Percentiles rank a stretch among this genome's conserved stretches.
These are phyloP conservation scores for Metschnikowia orientalis DNA, from an alignment of 805 yeast species.

Conservation along the genomic window DNA sequence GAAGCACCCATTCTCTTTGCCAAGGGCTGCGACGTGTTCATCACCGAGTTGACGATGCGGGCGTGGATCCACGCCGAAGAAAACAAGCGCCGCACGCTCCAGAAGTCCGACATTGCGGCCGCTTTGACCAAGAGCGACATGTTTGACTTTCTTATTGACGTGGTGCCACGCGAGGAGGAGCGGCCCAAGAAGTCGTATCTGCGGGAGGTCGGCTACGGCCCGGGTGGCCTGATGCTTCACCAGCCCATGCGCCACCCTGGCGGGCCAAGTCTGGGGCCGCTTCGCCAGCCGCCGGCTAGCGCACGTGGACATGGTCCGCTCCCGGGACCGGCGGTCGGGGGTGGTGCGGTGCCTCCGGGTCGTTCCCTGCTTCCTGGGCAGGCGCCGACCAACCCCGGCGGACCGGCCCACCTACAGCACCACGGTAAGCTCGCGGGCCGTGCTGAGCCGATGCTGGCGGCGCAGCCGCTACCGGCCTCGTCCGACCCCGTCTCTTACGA, in stretches of 20 bases:
- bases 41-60: slow-evolving; percentile 95
- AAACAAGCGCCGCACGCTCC: slow-evolving; percentile 89
- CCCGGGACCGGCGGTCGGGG: neutral
- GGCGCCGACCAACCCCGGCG: slow-evolving; percentile 1
- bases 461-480: slow-evolving; percentile 2
- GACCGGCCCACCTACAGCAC: neutral
- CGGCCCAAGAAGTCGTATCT: slow-evolving; percentile 42
- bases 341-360: neutral
- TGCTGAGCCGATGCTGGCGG: slow-evolving; percentile 3
- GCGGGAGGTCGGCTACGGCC: slow-evolving; percentile 21
- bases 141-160: slow-evolving; percentile 95
- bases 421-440: neutral
- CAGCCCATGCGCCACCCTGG: slow-evolving; percentile 9
- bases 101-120: slow-evolving; percentile 90
- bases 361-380: neutral
- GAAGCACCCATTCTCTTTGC: slow-evolving; percentile 98
- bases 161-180: slow-evolving; percentile 88
- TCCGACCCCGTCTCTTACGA: neutral
- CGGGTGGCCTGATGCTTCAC: slow-evolving; percentile 12
- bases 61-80: slow-evolving; percentile 99
- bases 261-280: slow-evolving; percentile 7
- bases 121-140: slow-evolving; percentile 92
- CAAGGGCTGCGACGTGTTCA: slow-evolving; percentile 95
- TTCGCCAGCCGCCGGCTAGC: neutral
- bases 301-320: neutral